These are phyloP conservation scores for Cladophialophora bantiana DNA, from an alignment of 2,329 filamentous ascomycete genomes.

Conservation along the genomic window DNA sequence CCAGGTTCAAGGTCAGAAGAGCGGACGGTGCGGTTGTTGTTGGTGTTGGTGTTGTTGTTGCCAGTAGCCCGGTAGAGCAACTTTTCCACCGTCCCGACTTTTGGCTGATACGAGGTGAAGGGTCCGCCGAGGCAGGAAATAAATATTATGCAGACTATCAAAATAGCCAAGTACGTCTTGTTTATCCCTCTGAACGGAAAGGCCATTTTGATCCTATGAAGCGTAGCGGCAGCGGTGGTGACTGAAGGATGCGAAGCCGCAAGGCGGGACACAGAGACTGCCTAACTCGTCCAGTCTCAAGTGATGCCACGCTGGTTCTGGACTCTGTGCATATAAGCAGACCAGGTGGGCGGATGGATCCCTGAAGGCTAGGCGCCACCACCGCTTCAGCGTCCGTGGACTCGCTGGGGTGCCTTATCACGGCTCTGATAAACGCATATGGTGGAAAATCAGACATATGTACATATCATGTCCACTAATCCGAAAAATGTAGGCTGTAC, in stretches of 20 bases:
- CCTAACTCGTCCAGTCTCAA: background rate
- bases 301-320: background rate
- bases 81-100: constrained; percentile 6
- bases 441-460: background rate
- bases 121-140: constrained; percentile 13
- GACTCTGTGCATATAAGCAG: background rate
- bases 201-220: constrained; percentile 6
- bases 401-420: background rate
- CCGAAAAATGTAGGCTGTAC: background rate
- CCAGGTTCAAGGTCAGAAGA: constrained; percentile 1
- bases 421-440: background rate
- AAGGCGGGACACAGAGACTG: background rate
- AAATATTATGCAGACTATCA: constrained; percentile 9
- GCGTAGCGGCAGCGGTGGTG: background rate
- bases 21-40: background rate
- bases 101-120: constrained; percentile 11
- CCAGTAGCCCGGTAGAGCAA: constrained; percentile 4
- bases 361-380: background rate
- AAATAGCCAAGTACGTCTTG: constrained; percentile 17
- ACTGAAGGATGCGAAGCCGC: background rate
- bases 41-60: background rate
- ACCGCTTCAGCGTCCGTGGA: background rate
- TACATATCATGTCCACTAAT: background rate
- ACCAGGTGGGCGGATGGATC: background rate
- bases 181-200: constrained; percentile 9